Conservation (phyloP, 2,329 filamentous ascomycete species). For the Aphanocladium album region DNA sequence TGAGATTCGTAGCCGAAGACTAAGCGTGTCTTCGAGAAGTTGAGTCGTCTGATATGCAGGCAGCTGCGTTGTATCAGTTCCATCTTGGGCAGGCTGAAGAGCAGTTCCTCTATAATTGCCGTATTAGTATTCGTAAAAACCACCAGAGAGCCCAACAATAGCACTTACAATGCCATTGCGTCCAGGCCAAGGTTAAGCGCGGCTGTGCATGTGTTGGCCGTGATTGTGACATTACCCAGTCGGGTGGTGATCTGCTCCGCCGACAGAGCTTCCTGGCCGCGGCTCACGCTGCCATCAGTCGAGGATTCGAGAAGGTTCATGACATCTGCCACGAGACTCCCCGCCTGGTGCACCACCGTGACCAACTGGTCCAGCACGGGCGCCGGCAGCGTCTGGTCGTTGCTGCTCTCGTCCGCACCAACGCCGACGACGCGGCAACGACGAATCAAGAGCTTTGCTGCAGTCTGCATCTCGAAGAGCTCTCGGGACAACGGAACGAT, state of each 20-base stretch:
- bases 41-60: slow-evolving; percentile 24
- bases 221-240: neutral
- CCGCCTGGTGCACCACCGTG: neutral
- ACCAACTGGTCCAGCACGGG: neutral
- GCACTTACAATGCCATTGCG: slow-evolving; percentile 1
- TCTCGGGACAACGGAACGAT: slow-evolving; percentile 23
- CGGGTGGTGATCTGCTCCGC: neutral
- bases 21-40: slow-evolving; percentile 21
- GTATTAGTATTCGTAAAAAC: neutral
- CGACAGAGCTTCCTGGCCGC: neutral
- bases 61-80: slow-evolving; percentile 17
- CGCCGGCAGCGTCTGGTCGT: slow-evolving; percentile 15
- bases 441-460: slow-evolving; percentile 21
- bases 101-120: neutral
- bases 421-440: slow-evolving; percentile 19
- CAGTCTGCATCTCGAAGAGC: slow-evolving; percentile 23
- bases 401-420: slow-evolving; percentile 14
- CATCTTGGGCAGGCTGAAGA: slow-evolving; percentile 7
- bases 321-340: neutral
- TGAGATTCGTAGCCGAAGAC: slow-evolving; percentile 17
- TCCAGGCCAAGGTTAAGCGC: neutral
- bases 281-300: neutral
- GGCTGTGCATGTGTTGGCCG: neutral
- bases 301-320: neutral
- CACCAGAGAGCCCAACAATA: neutral